These are phyloP conservation scores for Rhododendron ovatum DNA, from an alignment of 148 eudicot species.

Conservation along the genomic window DNA sequence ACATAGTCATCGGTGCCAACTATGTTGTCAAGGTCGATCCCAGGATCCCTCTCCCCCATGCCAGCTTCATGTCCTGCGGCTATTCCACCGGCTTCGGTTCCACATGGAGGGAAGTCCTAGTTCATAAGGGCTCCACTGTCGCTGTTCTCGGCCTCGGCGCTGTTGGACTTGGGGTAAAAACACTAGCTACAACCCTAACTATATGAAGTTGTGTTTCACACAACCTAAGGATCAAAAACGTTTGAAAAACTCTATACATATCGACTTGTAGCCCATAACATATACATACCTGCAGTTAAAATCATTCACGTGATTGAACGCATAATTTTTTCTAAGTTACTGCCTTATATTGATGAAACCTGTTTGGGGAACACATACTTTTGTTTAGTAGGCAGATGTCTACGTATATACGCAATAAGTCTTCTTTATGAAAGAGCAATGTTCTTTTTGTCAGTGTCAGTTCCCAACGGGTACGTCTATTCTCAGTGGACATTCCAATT, in stretches of 20 bases:
- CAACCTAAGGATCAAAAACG: neutral
- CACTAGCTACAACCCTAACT: neutral
- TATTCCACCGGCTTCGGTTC: constrained; percentile 53
- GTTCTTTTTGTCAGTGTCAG: too few species aligned
- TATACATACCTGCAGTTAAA: neutral
- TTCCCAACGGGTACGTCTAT: too few species aligned
- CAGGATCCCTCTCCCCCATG: constrained; percentile 30
- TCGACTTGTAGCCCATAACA: neutral
- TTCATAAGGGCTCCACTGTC: constrained; percentile 34
- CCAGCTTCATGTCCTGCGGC: constrained; percentile 48
- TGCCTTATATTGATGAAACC: neutral
- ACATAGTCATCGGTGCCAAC: constrained; percentile 28
- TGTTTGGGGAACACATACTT: neutral
- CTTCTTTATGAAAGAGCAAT: too few species aligned
- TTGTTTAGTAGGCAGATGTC: neutral
- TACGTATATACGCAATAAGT: too few species aligned
- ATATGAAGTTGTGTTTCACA: neutral
- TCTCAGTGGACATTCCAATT: too few species aligned
- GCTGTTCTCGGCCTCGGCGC: constrained; percentile 58
- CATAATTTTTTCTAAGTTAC: neutral
- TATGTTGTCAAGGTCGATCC: constrained; percentile 39
- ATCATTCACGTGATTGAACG: neutral
- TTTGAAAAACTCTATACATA: neutral
- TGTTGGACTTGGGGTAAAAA: constrained; percentile 50
- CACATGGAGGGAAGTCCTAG: constrained; percentile 29